Percentiles rank a stretch among this genome's conserved stretches.
These are phyloP conservation scores for Thelonectria olida DNA, from an alignment of 2,329 filamentous ascomycete species.

Conservation along the genomic window DNA sequence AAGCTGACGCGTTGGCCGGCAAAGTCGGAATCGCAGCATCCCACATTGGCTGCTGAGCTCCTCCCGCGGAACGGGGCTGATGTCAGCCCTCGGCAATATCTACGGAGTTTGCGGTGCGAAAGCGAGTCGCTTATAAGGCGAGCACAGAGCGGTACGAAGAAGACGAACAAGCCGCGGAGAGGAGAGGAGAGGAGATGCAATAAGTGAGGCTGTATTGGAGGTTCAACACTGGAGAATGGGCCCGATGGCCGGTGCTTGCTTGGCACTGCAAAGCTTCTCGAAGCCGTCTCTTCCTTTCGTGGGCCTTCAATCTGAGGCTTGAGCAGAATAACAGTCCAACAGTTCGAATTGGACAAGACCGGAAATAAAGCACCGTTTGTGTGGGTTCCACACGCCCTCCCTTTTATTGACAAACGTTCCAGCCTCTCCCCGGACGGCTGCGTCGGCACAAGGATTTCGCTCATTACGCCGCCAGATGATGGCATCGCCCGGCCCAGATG, in stretches of 20 bases:
- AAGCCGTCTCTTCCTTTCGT: constrained; percentile 20
- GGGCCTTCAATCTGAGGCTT: constrained; percentile 13
- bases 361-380: constrained; percentile 28
- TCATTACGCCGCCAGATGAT: constrained; percentile 39
- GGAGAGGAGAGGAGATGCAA: neutral
- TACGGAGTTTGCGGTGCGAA: constrained; percentile 4
- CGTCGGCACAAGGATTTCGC: constrained; percentile 39
- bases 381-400: constrained; percentile 23
- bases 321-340: constrained; percentile 1
- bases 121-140: neutral
- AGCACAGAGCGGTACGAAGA: no score
- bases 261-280: constrained; percentile 37
- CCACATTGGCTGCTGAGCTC: constrained; percentile 11
- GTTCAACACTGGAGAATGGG: constrained; percentile 22
- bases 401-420: constrained; percentile 13
- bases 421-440: constrained; percentile 38
- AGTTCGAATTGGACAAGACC: neutral
- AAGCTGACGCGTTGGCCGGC: constrained; percentile 37
- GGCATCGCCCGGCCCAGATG: constrained; percentile 38
- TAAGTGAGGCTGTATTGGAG: neutral
- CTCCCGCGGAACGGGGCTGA: constrained; percentile 30
- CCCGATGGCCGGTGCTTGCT: constrained; percentile 34
- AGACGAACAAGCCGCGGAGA: neutral
- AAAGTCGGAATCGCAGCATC: constrained; percentile 34
- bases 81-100: constrained; percentile 23